Conservation (phyloP, 495 filamentous ascomycete genomes). For the Penicillium roqueforti region DNA sequence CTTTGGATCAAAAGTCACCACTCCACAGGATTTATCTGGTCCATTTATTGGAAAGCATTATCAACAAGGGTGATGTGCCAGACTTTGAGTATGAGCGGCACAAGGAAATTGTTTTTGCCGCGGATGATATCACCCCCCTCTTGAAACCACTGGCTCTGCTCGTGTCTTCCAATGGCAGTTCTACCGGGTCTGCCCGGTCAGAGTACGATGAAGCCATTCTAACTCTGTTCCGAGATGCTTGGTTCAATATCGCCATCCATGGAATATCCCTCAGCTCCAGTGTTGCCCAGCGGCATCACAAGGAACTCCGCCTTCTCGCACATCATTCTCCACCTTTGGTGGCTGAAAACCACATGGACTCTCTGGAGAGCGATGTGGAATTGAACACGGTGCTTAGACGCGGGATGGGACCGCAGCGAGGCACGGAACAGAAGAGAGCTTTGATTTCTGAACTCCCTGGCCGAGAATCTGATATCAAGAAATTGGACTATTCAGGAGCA, state of each 20-base stretch:
- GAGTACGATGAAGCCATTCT: constrained; percentile 60
- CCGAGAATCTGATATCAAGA: constrained; percentile 70
- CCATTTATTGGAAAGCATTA: constrained; percentile 80
- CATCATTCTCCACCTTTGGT: constrained; percentile 81
- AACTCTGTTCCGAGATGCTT: constrained; percentile 78
- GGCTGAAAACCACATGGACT: constrained; percentile 76
- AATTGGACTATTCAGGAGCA: constrained; percentile 77
- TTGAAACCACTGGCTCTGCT: constrained; percentile 76
- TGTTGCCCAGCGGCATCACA: constrained; percentile 59
- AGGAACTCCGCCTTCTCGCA: constrained; percentile 76
- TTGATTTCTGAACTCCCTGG: constrained; percentile 68
- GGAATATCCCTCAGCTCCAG: constrained; percentile 73
- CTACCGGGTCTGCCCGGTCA: constrained; percentile 24
- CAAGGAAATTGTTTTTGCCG: constrained; percentile 70
- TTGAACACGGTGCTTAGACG: constrained; percentile 86
- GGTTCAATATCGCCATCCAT: constrained; percentile 96
- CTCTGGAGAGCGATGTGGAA: constrained; percentile 91
- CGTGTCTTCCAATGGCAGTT: constrained; percentile 54
- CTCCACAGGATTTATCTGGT: constrained; percentile 74
- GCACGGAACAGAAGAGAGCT: constrained; percentile 71
- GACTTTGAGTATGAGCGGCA: constrained; percentile 58
- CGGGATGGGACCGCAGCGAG: constrained; percentile 70
- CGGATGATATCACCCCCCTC: constrained; percentile 78
- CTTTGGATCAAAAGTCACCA: constrained; percentile 59
- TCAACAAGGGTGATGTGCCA: constrained; percentile 77